Conservation (phyloP, 139 green algal genomes). For the Picochlorum costavermella region DNA sequence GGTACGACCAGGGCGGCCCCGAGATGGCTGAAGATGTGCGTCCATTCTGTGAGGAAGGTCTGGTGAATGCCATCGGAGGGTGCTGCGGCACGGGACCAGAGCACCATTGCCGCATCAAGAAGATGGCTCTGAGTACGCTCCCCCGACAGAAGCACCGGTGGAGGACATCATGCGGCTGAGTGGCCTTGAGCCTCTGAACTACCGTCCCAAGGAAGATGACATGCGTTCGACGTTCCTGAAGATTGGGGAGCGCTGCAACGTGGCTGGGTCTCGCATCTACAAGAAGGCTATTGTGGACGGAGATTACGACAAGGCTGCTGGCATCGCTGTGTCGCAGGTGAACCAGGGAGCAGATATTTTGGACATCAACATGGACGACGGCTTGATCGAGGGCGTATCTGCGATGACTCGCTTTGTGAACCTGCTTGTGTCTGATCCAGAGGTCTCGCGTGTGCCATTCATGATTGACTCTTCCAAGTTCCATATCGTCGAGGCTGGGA, state of each 20-base stretch:
- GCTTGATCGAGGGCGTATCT: slow-evolving; percentile 86
- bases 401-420: slow-evolving; percentile 97
- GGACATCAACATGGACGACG: slow-evolving; percentile 99
- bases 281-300: slow-evolving; percentile 95
- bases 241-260: slow-evolving; percentile 96
- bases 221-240: slow-evolving; percentile 89
- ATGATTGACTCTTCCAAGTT: slow-evolving; percentile 99
- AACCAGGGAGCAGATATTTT: slow-evolving; percentile 81
- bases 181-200: slow-evolving; percentile 92
- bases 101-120: slow-evolving; percentile 80
- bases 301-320: slow-evolving; percentile 90
- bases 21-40: slow-evolving; percentile 92
- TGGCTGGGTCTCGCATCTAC: slow-evolving; percentile 88
- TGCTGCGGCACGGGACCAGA: slow-evolving; percentile 88
- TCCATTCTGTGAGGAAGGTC: slow-evolving; percentile 77
- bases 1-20: slow-evolving; percentile 90
- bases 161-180: slow-evolving; percentile 75
- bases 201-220: slow-evolving; percentile 61
- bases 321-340: slow-evolving; percentile 32
- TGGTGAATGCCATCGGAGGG: slow-evolving; percentile 92
- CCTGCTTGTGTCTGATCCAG: slow-evolving; percentile 90
- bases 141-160: slow-evolving; percentile 53
- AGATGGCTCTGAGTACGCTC: slow-evolving; percentile 55
- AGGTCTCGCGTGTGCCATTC: slow-evolving; percentile 89
- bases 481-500: slow-evolving; percentile 90